Percentiles rank a stretch among this genome's conserved stretches.
These are phyloP conservation scores for Microglena sp. DNA, from an alignment of 139 green algal species.

Conservation along the genomic window DNA sequence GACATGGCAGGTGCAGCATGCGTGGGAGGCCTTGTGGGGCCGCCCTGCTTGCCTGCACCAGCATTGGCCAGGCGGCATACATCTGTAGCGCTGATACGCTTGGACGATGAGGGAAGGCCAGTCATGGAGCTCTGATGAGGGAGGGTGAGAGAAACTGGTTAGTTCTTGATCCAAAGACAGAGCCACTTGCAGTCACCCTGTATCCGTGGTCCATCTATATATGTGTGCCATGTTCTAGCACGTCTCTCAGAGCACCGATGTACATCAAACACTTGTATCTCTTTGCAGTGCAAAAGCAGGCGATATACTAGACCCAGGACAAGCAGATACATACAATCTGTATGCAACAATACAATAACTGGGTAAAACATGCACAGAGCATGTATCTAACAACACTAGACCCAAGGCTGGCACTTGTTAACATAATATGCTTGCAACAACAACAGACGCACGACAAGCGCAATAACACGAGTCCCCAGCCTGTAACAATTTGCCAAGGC, in stretches of 20 bases:
- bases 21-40: neutral
- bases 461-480: neutral
- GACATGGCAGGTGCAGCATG: neutral
- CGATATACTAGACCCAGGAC: too few species aligned
- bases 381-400: too few species aligned
- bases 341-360: too few species aligned
- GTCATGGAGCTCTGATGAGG: neutral
- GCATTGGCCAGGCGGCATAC: slow-evolving; percentile 33
- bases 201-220: neutral
- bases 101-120: neutral
- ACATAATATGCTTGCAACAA: neutral
- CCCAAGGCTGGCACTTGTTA: too few species aligned
- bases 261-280: neutral
- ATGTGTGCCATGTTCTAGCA: neutral
- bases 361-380: too few species aligned
- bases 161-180: slow-evolving; percentile 8
- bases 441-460: neutral
- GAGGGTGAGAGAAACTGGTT: neutral
- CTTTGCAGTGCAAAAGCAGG: too few species aligned
- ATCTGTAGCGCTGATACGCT: slow-evolving; percentile 22
- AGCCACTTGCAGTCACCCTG: neutral
- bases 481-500: neutral
- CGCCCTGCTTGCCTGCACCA: slow-evolving; percentile 7
- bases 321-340: too few species aligned
- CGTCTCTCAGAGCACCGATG: neutral